Base-by-base conservation (phyloP, 176 grass and related monocot genomes). In the Eragrostis nindensis region DNA sequence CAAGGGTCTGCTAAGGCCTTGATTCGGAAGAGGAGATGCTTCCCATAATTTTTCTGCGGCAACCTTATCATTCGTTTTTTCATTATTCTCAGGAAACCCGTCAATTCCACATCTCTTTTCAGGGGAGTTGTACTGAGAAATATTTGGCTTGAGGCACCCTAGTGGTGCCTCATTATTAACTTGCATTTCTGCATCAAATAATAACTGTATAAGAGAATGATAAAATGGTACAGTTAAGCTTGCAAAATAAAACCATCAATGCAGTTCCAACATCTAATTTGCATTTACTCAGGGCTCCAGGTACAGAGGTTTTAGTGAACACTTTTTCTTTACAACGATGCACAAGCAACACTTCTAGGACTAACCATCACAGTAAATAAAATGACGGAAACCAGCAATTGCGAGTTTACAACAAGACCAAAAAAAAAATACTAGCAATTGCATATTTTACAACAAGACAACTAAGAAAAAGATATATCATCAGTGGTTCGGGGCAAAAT, bases 141-240 rank as follows among this genome's bases (percentile, higher is more conserved):
- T 87, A 77, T 78, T 86, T 80, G 76, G 19, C 79, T 85, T 89
- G 70, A 91, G 88, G 43, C 73, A 89, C 80, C 92, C 90, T 65
- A 83, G 26, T 59, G 87, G 81, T 62, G 78, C 88, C 84, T 93
- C 90, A 59, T 79, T 81, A 82, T 87, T 89, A 79, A 90, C 90
- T 82, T 95, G 86, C 92, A 95, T 98, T 89, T 89, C 96, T 98
- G 88, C 81, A 87, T 85, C 43, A 43, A 78, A 86, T 66, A 65
- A 83, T 30, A 63, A 54, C n/a, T 55, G 75, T 48, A 77, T 89
- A 53, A 82, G 84, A 88, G 75, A 70, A 43, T 57, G 29, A n/a
- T n/a, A n/a, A 82, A 59, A 49, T n/a, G 18, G 53, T 49, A 71
- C n/a, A 80, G 52, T 17, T 19, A 42, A 81, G 27, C 70, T 66